A percentile compares a stretch with the other conserved stretches of the same genome.
These are phyloP conservation scores for Xylaria acuta DNA, from an alignment of 495 filamentous ascomycete species.

Conservation along the genomic window DNA sequence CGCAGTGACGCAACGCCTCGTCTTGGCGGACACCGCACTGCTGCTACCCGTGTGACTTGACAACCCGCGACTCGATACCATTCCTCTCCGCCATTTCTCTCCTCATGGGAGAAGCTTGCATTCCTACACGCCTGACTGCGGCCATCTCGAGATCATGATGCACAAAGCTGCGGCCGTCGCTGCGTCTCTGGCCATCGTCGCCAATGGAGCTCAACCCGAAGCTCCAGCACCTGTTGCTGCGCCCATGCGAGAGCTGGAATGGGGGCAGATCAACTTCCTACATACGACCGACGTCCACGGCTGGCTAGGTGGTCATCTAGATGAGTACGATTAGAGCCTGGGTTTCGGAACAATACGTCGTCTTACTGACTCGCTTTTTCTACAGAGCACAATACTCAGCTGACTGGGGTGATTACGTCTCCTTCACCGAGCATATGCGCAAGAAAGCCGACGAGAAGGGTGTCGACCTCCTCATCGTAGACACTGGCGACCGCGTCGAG, in stretches of 20 bases:
- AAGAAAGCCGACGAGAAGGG: conserved; percentile 76
- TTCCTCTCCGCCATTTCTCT: neutral
- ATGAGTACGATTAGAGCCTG: conserved; percentile 64
- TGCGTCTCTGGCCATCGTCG: conserved; percentile 41
- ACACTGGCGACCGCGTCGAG: conserved; percentile 93
- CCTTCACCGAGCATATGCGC: conserved; percentile 83
- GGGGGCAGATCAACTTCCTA: conserved; percentile 93
- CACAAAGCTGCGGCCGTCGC: conserved; percentile 32
- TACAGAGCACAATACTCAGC: conserved; percentile 83
- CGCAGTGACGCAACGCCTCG: conserved; percentile 11
- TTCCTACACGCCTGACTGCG: neutral
- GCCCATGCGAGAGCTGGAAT: conserved; percentile 80
- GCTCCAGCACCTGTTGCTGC: conserved; percentile 80
- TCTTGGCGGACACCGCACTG: neutral
- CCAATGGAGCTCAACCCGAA: conserved; percentile 73
- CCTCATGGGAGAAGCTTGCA: conserved; percentile 11
- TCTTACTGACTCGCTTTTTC: conserved; percentile 2
- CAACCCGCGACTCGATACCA: neutral
- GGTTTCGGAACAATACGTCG: neutral
- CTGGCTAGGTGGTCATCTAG: conserved; percentile 92
- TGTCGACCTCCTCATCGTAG: conserved; percentile 84
- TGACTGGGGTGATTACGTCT: conserved; percentile 98
- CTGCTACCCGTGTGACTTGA: neutral
- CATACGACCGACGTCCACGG: conserved; percentile 96
- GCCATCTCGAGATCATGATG: conserved; percentile 30